Base-by-base conservation (phyloP, 1,284 basidiomycete genomes). In the Ganoderma sp. region DNA sequence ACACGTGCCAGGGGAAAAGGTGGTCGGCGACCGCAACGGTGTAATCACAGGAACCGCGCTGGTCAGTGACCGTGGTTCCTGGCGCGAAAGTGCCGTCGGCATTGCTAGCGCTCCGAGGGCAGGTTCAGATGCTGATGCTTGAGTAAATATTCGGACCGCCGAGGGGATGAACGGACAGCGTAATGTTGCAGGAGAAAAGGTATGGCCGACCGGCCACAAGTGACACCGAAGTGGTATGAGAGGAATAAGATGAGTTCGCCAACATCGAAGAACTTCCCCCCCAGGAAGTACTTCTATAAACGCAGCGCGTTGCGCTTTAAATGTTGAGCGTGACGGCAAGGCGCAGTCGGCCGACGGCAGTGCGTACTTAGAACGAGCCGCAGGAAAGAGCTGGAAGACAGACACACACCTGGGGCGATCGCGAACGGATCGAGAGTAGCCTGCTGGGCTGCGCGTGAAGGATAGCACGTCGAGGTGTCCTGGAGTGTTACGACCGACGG, bases 371-470 rank as follows among this genome's bases (percentile, higher is more conserved):
- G 41, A 41, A 60, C 37, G 39, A 25, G 41, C 42, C 22, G 39
- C 37, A 41, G 37, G 3, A 42, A 15, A 39, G 57, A 41, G 41
- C 34, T 37, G 19, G 10, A 19, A 60, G 41, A 34, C 37, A 58
- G 42, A 37, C 39, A 41, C 39, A 41, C 39, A 60, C 58, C 58
- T 60, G 28, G 58, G 58, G 37, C 37, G 58, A 42, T 17, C 58
- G 58, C 37, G 58, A 60, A 28, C 58, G 22, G 58, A 60, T 39
- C 58, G 37, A 43, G 41, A 42, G 39, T 39, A 43, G 12, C 58
- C 22, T 12, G n/a, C 4, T 22, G 56, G 8, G 56, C 56, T 58
- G 56, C 56, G 56, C n/a, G 56, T 39, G 52, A 56, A 17, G 17
- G 52, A 56, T n/a, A 2, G 1, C 3, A 19, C 2, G 56, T 39